These are phyloP conservation scores for Vanrija sp. DNA, from an alignment of 1,284 basidiomycete genomes.

Conservation along the genomic window DNA sequence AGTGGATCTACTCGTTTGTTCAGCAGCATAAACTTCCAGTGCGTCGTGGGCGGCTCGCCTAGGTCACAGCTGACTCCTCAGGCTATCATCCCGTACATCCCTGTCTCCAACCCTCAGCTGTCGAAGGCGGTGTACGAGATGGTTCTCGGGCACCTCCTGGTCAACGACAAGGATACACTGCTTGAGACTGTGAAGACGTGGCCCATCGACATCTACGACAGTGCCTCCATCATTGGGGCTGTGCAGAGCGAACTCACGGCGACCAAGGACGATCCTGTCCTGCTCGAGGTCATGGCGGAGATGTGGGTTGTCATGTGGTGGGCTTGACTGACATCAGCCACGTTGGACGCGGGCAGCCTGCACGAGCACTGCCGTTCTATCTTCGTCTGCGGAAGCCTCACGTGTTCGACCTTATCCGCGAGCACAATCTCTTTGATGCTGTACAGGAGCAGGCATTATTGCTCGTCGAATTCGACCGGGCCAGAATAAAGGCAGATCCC, in stretches of 20 bases:
- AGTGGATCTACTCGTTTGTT: slow-evolving; percentile 89
- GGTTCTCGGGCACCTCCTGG: slow-evolving; percentile 82
- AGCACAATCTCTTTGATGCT: slow-evolving; percentile 90
- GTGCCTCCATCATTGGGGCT: slow-evolving; percentile 77
- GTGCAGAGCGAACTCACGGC: slow-evolving; percentile 77
- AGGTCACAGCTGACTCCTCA: slow-evolving; percentile 36
- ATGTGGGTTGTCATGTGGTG: slow-evolving; percentile 53
- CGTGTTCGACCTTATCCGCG: slow-evolving; percentile 91
- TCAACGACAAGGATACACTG: slow-evolving; percentile 68
- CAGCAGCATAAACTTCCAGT: slow-evolving; percentile 78
- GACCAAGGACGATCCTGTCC: slow-evolving; percentile 57
- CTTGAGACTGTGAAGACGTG: slow-evolving; percentile 76
- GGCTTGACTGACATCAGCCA: slow-evolving; percentile 62
- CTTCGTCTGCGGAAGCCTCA: slow-evolving; percentile 78
- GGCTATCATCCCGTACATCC: slow-evolving; percentile 85
- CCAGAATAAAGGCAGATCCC: slow-evolving; percentile 58
- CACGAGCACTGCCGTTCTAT: slow-evolving; percentile 87
- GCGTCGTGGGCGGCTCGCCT: slow-evolving; percentile 17
- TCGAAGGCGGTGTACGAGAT: slow-evolving; percentile 88
- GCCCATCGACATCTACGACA: slow-evolving; percentile 88
- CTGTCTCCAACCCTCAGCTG: slow-evolving; percentile 74
- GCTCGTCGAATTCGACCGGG: slow-evolving; percentile 91
- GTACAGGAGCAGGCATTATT: slow-evolving; percentile 89
- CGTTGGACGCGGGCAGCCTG: slow-evolving; percentile 81
- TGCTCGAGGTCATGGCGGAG: slow-evolving; percentile 90